Conservation (phyloP, 768 basidiomycete genomes). For the Boletus coccyginus region DNA sequence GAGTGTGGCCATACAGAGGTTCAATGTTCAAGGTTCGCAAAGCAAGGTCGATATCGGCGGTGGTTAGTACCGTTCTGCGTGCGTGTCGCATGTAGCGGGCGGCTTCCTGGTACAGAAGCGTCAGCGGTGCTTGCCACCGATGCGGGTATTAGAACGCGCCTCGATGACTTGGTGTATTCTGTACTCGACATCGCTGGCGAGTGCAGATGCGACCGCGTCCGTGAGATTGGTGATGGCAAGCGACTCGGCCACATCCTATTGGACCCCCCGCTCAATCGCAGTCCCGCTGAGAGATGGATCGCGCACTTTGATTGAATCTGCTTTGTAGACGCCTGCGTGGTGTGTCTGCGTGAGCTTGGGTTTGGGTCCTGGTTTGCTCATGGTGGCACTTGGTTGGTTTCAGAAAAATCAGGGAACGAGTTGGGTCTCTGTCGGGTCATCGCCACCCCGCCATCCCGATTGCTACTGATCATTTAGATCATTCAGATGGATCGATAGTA, state of each 20-base stretch:
- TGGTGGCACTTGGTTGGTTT: slow-evolving; percentile 2
- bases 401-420: too few species aligned
- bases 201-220: slow-evolving; percentile 74
- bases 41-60: slow-evolving; percentile 90
- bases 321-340: slow-evolving; percentile 61
- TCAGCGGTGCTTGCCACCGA: not conserved
- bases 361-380: slow-evolving; percentile 47
- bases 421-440: too few species aligned
- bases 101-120: slow-evolving; percentile 57
- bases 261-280: slow-evolving; percentile 8
- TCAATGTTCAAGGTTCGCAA: slow-evolving; percentile 94
- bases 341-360: slow-evolving; percentile 43
- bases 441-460: too few species aligned
- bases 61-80: slow-evolving; percentile 83
- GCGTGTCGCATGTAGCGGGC: slow-evolving; percentile 96
- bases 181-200: slow-evolving; percentile 97
- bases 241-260: slow-evolving; percentile 88
- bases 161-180: slow-evolving; percentile 93
- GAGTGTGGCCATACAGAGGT: slow-evolving; percentile 72
- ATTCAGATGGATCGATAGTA: too few species aligned
- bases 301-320: slow-evolving; percentile 60
- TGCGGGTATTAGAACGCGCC: slow-evolving; percentile 40
- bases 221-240: slow-evolving; percentile 72
- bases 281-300: slow-evolving; percentile 8
- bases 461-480: too few species aligned